These are phyloP conservation scores for Rhododendron griersonianum DNA, from an alignment of 148 eudicot species.

Conservation along the genomic window DNA sequence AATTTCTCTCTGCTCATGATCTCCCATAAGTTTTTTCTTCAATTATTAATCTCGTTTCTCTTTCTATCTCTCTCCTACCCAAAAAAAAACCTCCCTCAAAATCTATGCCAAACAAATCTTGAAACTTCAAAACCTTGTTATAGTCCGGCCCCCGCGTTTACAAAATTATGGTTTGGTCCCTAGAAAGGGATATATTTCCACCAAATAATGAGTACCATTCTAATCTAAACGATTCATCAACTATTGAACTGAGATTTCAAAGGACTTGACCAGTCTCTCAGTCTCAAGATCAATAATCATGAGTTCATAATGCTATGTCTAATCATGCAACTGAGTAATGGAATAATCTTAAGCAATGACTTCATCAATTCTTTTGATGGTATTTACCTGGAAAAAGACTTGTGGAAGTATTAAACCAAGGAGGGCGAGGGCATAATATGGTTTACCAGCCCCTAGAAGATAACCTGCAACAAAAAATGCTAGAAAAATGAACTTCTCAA, in stretches of 20 bases:
- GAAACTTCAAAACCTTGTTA: too few species aligned
- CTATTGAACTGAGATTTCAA: not conserved
- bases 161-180: too few species aligned
- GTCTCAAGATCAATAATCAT: not conserved
- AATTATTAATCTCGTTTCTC: too few species aligned
- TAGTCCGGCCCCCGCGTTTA: too few species aligned
- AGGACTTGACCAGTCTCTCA: not conserved
- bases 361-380: not conserved
- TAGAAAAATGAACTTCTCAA: not conserved
- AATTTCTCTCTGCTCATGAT: too few species aligned
- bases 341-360: not conserved
- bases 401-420: conserved; percentile 77
- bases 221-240: not conserved
- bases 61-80: too few species aligned
- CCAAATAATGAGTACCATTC: not conserved
- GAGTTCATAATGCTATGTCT: not conserved
- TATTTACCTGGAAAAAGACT: conserved; percentile 82
- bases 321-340: not conserved
- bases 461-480: conserved; percentile 52
- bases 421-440: conserved; percentile 73
- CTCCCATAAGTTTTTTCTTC: too few species aligned
- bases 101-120: too few species aligned
- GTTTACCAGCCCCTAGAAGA: conserved; percentile 83
- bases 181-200: not conserved
- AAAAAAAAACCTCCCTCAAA: too few species aligned